Evolutionary conservation across 352 stramenopile species (phyloP), one percentile per base, ranked within the genome.

Genomic region (Globisporangium radiosum): DNA sequence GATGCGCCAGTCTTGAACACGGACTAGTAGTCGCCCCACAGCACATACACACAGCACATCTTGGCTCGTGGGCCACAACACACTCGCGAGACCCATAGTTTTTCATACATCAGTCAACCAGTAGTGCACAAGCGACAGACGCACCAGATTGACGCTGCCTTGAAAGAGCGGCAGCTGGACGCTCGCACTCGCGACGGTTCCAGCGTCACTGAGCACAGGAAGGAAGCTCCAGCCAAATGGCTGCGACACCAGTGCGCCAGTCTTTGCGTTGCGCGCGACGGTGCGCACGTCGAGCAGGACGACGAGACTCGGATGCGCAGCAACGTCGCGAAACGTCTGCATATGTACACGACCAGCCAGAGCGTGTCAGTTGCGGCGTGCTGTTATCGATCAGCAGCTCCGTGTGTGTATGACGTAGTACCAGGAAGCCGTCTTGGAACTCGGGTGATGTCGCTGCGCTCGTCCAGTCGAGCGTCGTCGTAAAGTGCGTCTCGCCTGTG

Each of bases 201-300:
- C 69, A 7, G 62, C 65, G 15, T 73, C 57, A 6, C 59, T 65
- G 4, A 92, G 68, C 0, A 90, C 63, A 0, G 76, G 76, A 9
- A 89, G 52, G 13, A 90, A 92, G 5, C 71, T 78, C 83, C 83
- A 92, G 0, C 71, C 83, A 19, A 85, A 72, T 17, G 73, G 68
- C 43, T 83, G 68, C 1, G 75, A 85, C 1, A 57, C 60, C 25
- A 78, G 79, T 1, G 47, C 55, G 5, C 75, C 75, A 5, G 68
- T 78, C 59, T 87, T 88, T 6, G 67, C 54, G 33, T 75, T 73
- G 7, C 73, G 72, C 11, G 58, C 60, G 17, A 88, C 56, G 6
- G 49, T 67, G n/a, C 73, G 75, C 15, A 92, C 64, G 58, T 90
- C 83, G 9, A 92, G 71, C 1, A 92, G 40, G 3, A 90, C 44